These are phyloP conservation scores for Thelonectria olida DNA, from an alignment of 2,329 filamentous ascomycete genomes.

Conservation along the genomic window DNA sequence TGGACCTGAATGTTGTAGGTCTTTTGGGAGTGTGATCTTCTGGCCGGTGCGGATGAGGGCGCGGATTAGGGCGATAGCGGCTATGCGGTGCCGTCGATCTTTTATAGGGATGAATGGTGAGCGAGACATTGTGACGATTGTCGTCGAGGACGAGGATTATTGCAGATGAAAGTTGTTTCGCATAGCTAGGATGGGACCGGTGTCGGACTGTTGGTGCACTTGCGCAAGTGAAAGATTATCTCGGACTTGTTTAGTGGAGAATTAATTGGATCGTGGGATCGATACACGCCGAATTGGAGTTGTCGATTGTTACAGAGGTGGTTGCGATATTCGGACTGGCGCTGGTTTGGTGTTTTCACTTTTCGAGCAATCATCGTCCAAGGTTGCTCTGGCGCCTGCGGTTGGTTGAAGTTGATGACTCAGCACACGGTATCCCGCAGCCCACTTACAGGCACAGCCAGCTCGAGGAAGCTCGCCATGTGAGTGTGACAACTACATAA, in stretches of 20 bases:
- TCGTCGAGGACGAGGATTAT: background rate
- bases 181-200: conserved; percentile 15
- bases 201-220: background rate
- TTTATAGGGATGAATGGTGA: conserved; percentile 56
- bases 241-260: too few relatives aligned
- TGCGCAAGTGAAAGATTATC: background rate
- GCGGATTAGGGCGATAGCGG: conserved; percentile 76
- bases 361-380: conserved; percentile 2
- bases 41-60: conserved; percentile 70
- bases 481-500: background rate
- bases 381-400: background rate
- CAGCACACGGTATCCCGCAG: background rate
- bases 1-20: conserved; percentile 43
- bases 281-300: background rate
- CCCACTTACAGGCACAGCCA: background rate
- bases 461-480: background rate
- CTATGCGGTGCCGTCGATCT: conserved; percentile 62
- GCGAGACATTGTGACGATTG: conserved; percentile 38
- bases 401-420: conserved; percentile 10
- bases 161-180: background rate
- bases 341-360: background rate
- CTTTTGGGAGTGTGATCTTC: conserved; percentile 61
- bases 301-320: background rate
- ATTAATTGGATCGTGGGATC: background rate
- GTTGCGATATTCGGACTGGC: background rate